Conservation (phyloP, 208 protist genomes). For the Novymonas esmeraldas region DNA sequence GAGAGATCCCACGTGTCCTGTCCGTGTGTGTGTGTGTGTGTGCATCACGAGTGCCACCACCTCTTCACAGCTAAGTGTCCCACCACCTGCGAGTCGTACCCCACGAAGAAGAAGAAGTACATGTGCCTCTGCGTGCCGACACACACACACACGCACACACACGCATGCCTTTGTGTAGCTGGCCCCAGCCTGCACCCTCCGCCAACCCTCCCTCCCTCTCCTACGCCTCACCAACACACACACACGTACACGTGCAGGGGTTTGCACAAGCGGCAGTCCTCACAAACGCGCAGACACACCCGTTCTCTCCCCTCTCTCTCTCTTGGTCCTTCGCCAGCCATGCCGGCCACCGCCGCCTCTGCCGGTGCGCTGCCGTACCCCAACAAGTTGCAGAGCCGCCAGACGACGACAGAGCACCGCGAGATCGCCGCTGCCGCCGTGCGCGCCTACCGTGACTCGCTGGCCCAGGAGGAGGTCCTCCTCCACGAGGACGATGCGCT, state of each 20-base stretch:
- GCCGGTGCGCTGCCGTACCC: conserved; percentile 41
- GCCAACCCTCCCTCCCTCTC: background rate
- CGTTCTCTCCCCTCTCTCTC: background rate
- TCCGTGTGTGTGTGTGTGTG: too few relatives aligned
- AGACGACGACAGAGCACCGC: conserved; percentile 29
- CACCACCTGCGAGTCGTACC: too few relatives aligned
- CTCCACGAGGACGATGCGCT: conserved; percentile 14
- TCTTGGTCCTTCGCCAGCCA: background rate
- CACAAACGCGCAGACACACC: too few relatives aligned
- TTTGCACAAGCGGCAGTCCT: too few relatives aligned
- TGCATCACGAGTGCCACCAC: too few relatives aligned
- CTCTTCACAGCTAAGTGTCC: background rate
- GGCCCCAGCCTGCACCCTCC: background rate
- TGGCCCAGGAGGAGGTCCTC: conserved; percentile 11
- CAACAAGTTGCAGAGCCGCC: conserved; percentile 52
- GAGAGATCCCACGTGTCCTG: too few relatives aligned
- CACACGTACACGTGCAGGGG: background rate
- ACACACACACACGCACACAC: background rate
- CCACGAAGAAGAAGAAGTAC: too few relatives aligned
- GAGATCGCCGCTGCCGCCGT: conserved; percentile 23
- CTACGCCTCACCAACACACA: background rate
- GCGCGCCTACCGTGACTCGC: conserved; percentile 5
- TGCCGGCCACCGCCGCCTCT: conserved; percentile 8
- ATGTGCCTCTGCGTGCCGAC: background rate
- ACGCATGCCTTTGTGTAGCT: background rate